These are phyloP conservation scores for Jacaranda mimosifolia DNA, from an alignment of 257 asterid genomes.

Conservation along the genomic window DNA sequence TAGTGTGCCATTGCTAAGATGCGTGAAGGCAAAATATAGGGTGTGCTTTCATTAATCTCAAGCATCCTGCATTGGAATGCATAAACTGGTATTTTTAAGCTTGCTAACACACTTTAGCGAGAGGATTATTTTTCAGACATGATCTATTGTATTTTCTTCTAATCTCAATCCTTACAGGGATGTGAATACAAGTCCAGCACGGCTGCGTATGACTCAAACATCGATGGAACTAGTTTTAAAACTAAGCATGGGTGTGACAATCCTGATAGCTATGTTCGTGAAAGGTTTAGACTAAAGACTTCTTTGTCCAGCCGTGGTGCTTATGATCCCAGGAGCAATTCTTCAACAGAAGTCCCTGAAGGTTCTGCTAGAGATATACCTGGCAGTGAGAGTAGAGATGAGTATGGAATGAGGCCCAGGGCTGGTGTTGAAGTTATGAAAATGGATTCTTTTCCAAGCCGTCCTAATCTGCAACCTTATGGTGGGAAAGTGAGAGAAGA, in stretches of 20 bases:
- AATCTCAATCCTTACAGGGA: constrained; percentile 48
- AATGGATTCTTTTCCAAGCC: constrained; percentile 46
- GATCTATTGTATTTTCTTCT: constrained; percentile 10
- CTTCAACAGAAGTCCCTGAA: constrained; percentile 54
- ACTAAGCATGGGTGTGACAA: constrained; percentile 47
- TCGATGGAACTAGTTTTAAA: constrained; percentile 50
- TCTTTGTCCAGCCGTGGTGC: constrained; percentile 47
- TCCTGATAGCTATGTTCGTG: constrained; percentile 52
- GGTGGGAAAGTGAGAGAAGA: constrained; percentile 47
- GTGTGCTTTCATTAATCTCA: neutral
- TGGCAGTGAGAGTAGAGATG: constrained; percentile 53
- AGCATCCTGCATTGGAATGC: neutral
- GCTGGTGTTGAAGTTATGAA: constrained; percentile 52
- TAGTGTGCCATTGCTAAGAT: constrained; percentile 1
- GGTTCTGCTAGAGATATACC: constrained; percentile 47
- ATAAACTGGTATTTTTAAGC: no score
- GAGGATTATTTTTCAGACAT: neutral
- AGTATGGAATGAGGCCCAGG: constrained; percentile 40
- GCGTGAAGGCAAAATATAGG: constrained; percentile 4
- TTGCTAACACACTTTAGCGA: neutral
- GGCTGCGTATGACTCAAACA: constrained; percentile 52
- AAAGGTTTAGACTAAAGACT: constrained; percentile 48
- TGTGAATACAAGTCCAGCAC: constrained; percentile 48
- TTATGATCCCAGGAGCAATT: constrained; percentile 50
- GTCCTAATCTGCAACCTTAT: constrained; percentile 42